These are phyloP conservation scores for Chrysanthemum lavandulifolium DNA, from an alignment of 129 eudicot species.

Conservation along the genomic window DNA sequence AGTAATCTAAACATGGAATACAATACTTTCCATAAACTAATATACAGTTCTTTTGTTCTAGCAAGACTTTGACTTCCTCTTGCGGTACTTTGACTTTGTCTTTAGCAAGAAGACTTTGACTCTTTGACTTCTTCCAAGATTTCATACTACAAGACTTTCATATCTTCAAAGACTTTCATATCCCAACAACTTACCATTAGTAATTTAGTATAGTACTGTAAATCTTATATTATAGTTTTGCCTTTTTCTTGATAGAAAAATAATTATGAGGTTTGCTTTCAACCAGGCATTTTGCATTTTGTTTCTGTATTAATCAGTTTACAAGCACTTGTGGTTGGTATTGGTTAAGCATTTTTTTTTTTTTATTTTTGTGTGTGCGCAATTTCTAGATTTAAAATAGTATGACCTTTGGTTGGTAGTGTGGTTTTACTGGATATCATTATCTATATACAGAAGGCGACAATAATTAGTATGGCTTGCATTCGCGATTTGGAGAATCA, in stretches of 20 bases:
- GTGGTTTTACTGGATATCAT: background rate
- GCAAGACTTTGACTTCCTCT: no score
- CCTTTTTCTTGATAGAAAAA: slow-evolving; percentile 22
- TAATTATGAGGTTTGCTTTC: slow-evolving; percentile 16
- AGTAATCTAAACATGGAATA: no score
- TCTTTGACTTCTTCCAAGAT: no score
- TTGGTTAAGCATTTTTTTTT: background rate
- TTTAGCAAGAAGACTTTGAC: no score
- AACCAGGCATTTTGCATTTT: background rate
- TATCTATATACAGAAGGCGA: no score
- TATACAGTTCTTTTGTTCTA: no score
- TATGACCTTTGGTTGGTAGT: background rate
- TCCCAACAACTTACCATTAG: slow-evolving; percentile 15
- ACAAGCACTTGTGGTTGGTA: slow-evolving; percentile 1
- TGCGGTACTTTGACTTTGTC: no score
- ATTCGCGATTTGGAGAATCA: background rate
- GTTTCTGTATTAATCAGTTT: background rate
- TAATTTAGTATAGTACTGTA: slow-evolving; percentile 16
- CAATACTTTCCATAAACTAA: no score
- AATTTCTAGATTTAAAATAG: background rate
- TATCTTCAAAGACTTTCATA: no score
- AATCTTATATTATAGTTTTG: slow-evolving; percentile 33
- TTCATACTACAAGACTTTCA: no score
- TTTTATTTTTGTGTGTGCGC: background rate
- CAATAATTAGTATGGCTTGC: no score